Evolutionary conservation across 352 stramenopile genomes (phyloP), one percentile per base, ranked within the genome.

Genomic region (Phytophthora kernoviae): DNA sequence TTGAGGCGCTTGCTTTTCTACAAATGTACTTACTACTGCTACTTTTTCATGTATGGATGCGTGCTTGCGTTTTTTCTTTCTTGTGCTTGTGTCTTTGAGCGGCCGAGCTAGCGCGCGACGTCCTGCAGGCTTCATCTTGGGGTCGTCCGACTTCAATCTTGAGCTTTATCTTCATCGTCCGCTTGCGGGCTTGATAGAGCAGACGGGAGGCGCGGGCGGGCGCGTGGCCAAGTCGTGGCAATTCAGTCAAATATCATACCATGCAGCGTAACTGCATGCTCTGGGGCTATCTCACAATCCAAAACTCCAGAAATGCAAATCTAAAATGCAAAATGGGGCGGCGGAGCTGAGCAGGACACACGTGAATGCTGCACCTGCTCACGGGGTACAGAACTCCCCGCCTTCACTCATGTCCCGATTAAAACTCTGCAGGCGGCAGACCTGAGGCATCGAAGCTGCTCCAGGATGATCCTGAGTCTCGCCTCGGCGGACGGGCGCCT

Each of bases 401-500:
- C 14, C 50, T 34, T 34, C 21, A 10, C 14, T 48, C 24, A 51
- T 44, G 32, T 30, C 26, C 30, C 15, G 53, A 33, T 63, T 60
- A 79, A 62, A 68, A 81, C 40, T 81, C 73, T 4, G 69, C 54
- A 12, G 73, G 73, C 45, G 73, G 73, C 12, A 78, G 49, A 21
- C 62, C 58, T 18, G 73, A 66, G 17, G 74, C 60, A 22, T 87
- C 74, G 34, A 83, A 87, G 53, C 59, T 79, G 21, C 70, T 68
- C 58, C 80, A 86, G 45, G 80, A 90, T 39, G 78, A 84, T 17
- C 75, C 58, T 24, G 75, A 74, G 43, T 92, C 83, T 37, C 83
- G 76, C 22, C 75, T 67, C 5, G 72, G 72, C 9, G 62, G 69
- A 62, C 34, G 74, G 46, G 40, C 54, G 46, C 8, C 44, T 14